A percentile compares a stretch with the other conserved stretches of the same genome.
Evolutionary conservation across 805 yeast species (phyloP).

Genomic region (Kodamaea hsintzibuensis): DNA sequence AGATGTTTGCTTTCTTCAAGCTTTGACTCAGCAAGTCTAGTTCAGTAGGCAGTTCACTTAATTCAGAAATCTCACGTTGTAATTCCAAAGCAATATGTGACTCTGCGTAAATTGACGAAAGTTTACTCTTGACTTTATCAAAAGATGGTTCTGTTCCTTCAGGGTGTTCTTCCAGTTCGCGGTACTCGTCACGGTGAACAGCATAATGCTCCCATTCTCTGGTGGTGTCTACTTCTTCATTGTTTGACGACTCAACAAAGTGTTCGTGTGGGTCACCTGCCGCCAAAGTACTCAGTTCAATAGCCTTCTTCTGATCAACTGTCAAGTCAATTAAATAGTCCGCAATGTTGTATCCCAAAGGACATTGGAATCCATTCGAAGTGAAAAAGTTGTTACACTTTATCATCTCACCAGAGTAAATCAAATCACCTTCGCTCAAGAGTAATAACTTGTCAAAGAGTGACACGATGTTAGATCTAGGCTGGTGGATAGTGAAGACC

Average conservation of each 20-base stretch:
- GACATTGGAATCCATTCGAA: slow-evolving; percentile 77
- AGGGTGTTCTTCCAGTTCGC: slow-evolving; percentile 2
- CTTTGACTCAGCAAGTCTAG: slow-evolving; percentile 34
- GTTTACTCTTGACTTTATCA: slow-evolving; percentile 21
- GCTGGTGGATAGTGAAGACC: slow-evolving; percentile 94
- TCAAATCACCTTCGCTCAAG: slow-evolving; percentile 80
- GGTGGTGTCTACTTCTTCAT: slow-evolving; percentile 55
- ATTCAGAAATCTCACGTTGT: slow-evolving; percentile 35
- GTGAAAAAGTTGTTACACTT: slow-evolving; percentile 75
- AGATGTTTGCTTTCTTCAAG: slow-evolving; percentile 54
- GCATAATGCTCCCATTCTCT: slow-evolving; percentile 88
- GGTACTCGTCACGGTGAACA: slow-evolving; percentile 70
- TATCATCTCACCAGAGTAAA: slow-evolving; percentile 83
- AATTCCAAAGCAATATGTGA: slow-evolving; percentile 44
- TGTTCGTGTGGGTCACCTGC: slow-evolving; percentile 27
- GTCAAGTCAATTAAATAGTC: slow-evolving; percentile 92
- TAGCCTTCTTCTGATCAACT: slow-evolving; percentile 52
- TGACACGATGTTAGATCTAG: slow-evolving; percentile 92
- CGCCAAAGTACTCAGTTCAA: slow-evolving; percentile 22
- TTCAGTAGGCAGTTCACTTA: slow-evolving; percentile 24
- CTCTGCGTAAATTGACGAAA: slow-evolving; percentile 37
- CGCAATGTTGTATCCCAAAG: slow-evolving; percentile 88
- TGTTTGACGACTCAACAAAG: slow-evolving; percentile 23
- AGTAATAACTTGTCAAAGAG: slow-evolving; percentile 80
- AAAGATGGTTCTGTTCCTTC: neutral